These are phyloP conservation scores for Spathaspora sp. DNA, from an alignment of 805 yeast genomes.

Conservation along the genomic window DNA sequence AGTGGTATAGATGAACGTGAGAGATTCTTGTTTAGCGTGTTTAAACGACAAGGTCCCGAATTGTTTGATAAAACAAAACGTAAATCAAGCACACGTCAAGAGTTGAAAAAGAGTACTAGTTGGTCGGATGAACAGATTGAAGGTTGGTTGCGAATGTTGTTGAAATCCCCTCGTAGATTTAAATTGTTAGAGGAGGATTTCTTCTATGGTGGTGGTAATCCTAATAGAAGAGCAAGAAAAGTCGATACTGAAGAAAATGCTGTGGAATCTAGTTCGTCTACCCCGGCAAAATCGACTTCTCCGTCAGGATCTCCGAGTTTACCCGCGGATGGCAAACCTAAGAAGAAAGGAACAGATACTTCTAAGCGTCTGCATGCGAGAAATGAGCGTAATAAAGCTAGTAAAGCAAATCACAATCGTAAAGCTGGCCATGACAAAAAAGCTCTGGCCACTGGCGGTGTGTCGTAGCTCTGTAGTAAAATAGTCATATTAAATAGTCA, in stretches of 20 bases:
- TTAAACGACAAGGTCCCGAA: constrained; percentile 44
- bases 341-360: neutral
- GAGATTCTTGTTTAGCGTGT: constrained; percentile 51
- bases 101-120: constrained; percentile 46
- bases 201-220: constrained; percentile 28
- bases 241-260: constrained; percentile 1
- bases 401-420: constrained; percentile 62
- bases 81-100: constrained; percentile 47
- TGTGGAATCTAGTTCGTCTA: neutral
- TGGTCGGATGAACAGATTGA: constrained; percentile 93
- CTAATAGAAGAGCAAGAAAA: constrained; percentile 10
- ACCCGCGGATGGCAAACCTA: neutral
- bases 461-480: neutral
- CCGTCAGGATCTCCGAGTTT: neutral
- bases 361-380: constrained; percentile 34
- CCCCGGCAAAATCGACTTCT: neutral
- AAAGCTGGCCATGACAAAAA: constrained; percentile 61
- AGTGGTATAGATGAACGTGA: constrained; percentile 45
- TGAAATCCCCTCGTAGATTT: constrained; percentile 60
- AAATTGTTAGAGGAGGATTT: constrained; percentile 60
- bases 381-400: constrained; percentile 55
- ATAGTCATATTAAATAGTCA: neutral
- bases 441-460: neutral
- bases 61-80: constrained; percentile 44
- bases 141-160: constrained; percentile 84